A percentile compares a stretch with the other conserved stretches of the same genome.
Evolutionary conservation across 2,329 filamentous ascomycete genomes (phyloP).

Genomic region (Grosmannia clavigera): DNA sequence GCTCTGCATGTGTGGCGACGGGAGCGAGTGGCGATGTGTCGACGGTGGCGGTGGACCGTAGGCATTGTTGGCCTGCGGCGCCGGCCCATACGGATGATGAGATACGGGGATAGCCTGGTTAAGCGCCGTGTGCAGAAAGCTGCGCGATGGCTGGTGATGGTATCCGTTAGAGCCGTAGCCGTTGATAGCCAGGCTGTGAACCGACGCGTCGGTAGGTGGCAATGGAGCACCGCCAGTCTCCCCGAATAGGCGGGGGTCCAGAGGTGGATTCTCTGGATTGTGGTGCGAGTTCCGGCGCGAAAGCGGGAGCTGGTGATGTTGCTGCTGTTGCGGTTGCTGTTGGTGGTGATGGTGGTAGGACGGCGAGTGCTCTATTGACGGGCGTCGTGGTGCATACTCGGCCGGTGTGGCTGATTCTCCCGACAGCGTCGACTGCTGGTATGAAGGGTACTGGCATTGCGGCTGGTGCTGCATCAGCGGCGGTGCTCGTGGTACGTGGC

Average conservation of each 20-base stretch:
- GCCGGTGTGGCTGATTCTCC: not conserved
- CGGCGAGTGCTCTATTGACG: conserved; percentile 4
- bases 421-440: not conserved
- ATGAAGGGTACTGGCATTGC: not conserved
- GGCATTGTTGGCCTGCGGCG: not conserved
- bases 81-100: not conserved
- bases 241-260: conserved; percentile 14
- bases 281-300: not conserved
- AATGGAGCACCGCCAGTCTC: conserved; percentile 3
- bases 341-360: not conserved
- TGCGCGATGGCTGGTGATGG: not conserved
- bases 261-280: not conserved
- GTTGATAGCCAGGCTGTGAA: not conserved
- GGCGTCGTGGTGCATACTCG: conserved; percentile 4
- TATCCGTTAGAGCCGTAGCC: not conserved
- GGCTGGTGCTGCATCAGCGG: conserved; percentile 1
- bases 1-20: not conserved
- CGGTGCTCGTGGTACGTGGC: conserved; percentile 2
- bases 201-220: not conserved
- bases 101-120: not conserved
- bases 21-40: not conserved
- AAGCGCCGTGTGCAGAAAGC: conserved; percentile 9
- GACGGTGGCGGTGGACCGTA: not conserved
- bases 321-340: not conserved
- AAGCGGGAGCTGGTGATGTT: conserved; percentile 4